A percentile compares a stretch with the other conserved stretches of the same genome.
Evolutionary conservation across 495 filamentous ascomycete species (phyloP).

Genomic region (Hypoxylon trugodes): DNA sequence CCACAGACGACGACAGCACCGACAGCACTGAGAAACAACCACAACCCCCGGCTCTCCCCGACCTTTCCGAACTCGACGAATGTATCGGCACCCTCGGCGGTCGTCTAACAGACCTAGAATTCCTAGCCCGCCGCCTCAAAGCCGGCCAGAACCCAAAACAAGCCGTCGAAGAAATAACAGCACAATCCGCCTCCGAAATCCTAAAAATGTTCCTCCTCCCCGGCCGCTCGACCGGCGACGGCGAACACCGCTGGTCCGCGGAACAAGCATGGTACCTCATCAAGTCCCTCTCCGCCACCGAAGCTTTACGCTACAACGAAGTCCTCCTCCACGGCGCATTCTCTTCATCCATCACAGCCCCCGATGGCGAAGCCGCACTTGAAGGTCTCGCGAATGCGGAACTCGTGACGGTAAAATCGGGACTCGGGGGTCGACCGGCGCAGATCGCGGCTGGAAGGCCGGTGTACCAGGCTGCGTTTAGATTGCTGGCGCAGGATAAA

Average conservation of each 20-base stretch:
- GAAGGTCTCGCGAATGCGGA: slow-evolving; percentile 86
- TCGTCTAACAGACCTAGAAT: slow-evolving; percentile 91
- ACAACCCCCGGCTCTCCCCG: slow-evolving; percentile 53
- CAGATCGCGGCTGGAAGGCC: slow-evolving; percentile 83
- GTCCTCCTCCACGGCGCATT: slow-evolving; percentile 79
- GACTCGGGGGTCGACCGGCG: slow-evolving; percentile 78
- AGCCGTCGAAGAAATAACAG: slow-evolving; percentile 89
- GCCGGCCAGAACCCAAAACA: slow-evolving; percentile 83
- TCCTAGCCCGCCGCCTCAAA: slow-evolving; percentile 88
- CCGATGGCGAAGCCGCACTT: slow-evolving; percentile 72
- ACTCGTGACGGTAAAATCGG: slow-evolving; percentile 78
- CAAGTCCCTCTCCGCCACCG: slow-evolving; percentile 69
- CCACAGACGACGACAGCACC: slow-evolving; percentile 13
- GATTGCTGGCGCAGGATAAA: slow-evolving; percentile 70
- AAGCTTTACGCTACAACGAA: slow-evolving; percentile 79
- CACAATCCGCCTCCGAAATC: slow-evolving; percentile 87
- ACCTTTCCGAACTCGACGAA: slow-evolving; percentile 72
- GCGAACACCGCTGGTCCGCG: slow-evolving; percentile 71
- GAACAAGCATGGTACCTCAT: slow-evolving; percentile 93
- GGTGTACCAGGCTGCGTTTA: slow-evolving; percentile 86
- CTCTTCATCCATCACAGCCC: slow-evolving; percentile 56
- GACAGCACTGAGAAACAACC: slow-evolving; percentile 26
- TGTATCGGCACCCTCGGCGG: slow-evolving; percentile 86
- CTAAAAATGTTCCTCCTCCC: slow-evolving; percentile 87
- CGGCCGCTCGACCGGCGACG: slow-evolving; percentile 47